Conservation (phyloP, 129 eudicot species). For the Pulicaria dysenterica region DNA sequence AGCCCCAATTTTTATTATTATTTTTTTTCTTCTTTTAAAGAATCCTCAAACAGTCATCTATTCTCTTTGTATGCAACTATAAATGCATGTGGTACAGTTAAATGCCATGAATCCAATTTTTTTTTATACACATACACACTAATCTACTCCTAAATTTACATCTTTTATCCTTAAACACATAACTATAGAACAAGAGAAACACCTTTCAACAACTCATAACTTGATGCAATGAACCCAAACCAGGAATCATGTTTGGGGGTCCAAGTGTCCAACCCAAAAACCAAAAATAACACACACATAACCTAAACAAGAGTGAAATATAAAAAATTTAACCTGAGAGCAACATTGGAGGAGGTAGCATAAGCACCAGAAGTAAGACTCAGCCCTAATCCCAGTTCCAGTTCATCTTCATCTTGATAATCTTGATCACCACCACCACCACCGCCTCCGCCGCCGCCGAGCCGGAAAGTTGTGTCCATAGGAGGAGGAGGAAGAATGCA, state of each 20-base stretch:
- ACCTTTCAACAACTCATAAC: too few species aligned
- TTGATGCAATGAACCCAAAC: slow-evolving; percentile 33
- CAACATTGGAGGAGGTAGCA: slow-evolving; percentile 34
- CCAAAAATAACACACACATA: background rate
- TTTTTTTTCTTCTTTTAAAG: background rate
- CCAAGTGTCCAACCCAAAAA: slow-evolving; percentile 9
- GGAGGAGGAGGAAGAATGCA: slow-evolving; percentile 12
- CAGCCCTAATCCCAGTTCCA: slow-evolving; percentile 81
- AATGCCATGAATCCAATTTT: slow-evolving; percentile 33
- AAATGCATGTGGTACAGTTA: slow-evolving; percentile 26
- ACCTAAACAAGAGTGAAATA: slow-evolving; percentile 12
- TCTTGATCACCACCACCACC: slow-evolving; percentile 29
- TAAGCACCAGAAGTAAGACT: slow-evolving; percentile 54
- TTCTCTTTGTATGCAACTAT: slow-evolving; percentile 24
- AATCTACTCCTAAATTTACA: too few species aligned
- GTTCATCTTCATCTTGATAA: slow-evolving; percentile 49
- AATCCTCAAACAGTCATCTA: slow-evolving; percentile 20
- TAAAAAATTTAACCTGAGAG: slow-evolving; percentile 24
- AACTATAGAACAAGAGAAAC: too few species aligned
- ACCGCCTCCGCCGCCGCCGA: slow-evolving; percentile 12
- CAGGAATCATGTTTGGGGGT: slow-evolving; percentile 23
- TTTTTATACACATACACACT: too few species aligned
- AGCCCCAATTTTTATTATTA: background rate
- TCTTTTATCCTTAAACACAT: too few species aligned
- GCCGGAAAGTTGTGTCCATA: slow-evolving; percentile 43